Evolutionary conservation across 2,329 filamentous ascomycete genomes (phyloP).

Genomic region (Gnomoniopsis smithogilvyi): DNA sequence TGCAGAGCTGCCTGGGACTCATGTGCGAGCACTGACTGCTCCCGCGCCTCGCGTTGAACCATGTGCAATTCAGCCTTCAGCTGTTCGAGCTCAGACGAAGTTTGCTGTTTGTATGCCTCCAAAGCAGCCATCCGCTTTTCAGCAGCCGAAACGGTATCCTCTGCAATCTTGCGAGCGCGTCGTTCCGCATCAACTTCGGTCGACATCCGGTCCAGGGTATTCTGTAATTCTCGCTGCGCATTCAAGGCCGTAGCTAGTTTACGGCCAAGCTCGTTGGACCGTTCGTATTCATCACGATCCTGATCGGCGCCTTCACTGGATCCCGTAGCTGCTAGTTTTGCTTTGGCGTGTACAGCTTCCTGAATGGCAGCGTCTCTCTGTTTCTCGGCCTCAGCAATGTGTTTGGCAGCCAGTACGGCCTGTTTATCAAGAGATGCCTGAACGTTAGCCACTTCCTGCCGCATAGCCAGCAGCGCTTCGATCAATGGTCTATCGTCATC

Average conservation of each 20-base stretch:
- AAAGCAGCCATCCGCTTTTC: slow-evolving; percentile 81
- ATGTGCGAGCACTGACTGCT: slow-evolving; percentile 73
- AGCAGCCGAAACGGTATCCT: slow-evolving; percentile 80
- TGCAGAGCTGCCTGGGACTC: slow-evolving; percentile 74
- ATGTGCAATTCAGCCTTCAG: slow-evolving; percentile 83
- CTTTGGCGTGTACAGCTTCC: slow-evolving; percentile 92
- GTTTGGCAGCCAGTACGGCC: slow-evolving; percentile 76
- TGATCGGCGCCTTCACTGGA: slow-evolving; percentile 62
- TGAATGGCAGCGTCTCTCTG: slow-evolving; percentile 92
- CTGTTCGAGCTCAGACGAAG: slow-evolving; percentile 78
- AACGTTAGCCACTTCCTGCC: slow-evolving; percentile 82
- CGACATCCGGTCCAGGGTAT: slow-evolving; percentile 66
- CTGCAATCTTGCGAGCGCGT: slow-evolving; percentile 76
- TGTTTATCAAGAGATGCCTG: slow-evolving; percentile 89
- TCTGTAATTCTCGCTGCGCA: slow-evolving; percentile 75
- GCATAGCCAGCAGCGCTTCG: slow-evolving; percentile 89
- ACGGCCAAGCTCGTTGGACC: slow-evolving; percentile 71
- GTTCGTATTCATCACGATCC: slow-evolving; percentile 61
- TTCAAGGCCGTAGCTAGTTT: slow-evolving; percentile 81
- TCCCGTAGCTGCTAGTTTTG: slow-evolving; percentile 77
- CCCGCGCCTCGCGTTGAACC: slow-evolving; percentile 71
- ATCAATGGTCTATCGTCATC: slow-evolving; percentile 91
- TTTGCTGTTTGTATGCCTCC: slow-evolving; percentile 79
- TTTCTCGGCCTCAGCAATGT: slow-evolving; percentile 90
- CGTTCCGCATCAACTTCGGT: slow-evolving; percentile 78